Evolutionary conservation across 2,329 filamentous ascomycete genomes (phyloP).

Genomic region (Fusarium mundagurra): DNA sequence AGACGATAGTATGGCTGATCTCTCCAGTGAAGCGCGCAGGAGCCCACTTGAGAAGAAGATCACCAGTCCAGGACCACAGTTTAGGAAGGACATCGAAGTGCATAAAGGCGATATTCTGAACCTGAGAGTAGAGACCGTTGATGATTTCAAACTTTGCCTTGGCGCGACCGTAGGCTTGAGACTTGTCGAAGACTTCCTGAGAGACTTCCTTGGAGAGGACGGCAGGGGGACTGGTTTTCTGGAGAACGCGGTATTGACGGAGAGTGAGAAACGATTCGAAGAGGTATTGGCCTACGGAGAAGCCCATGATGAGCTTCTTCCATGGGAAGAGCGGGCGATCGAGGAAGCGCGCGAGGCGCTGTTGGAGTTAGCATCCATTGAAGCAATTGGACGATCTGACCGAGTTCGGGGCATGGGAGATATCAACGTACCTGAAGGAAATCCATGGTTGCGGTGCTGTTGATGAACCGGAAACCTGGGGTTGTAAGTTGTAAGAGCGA

Average conservation of each 20-base stretch:
- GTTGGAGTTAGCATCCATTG: slow-evolving; percentile 24
- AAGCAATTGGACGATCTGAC: neutral
- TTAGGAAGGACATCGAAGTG: slow-evolving; percentile 91
- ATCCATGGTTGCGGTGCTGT: slow-evolving; percentile 52
- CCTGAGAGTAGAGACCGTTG: slow-evolving; percentile 82
- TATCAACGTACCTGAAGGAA: slow-evolving; percentile 55
- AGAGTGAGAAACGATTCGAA: slow-evolving; percentile 90
- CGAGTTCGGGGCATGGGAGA: neutral
- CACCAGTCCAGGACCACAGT: slow-evolving; percentile 85
- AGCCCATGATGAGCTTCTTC: slow-evolving; percentile 96
- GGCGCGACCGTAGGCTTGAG: slow-evolving; percentile 93
- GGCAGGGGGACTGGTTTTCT: slow-evolving; percentile 82
- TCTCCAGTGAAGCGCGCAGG: slow-evolving; percentile 87
- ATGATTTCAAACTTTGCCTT: slow-evolving; percentile 91
- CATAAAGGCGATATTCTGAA: slow-evolving; percentile 90
- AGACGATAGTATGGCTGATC: slow-evolving; percentile 92
- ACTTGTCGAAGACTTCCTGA: slow-evolving; percentile 92
- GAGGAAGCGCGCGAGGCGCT: slow-evolving; percentile 83
- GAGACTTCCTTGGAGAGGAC: slow-evolving; percentile 90
- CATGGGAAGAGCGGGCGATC: slow-evolving; percentile 95
- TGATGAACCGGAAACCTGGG: slow-evolving; percentile 33
- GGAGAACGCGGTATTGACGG: slow-evolving; percentile 88
- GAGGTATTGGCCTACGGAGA: slow-evolving; percentile 89
- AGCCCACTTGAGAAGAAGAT: slow-evolving; percentile 76
- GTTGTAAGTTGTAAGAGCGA: slow-evolving; percentile 36